Base-by-base conservation (phyloP, 352 stramenopile genomes). In the Thalassiosira hispida region DNA sequence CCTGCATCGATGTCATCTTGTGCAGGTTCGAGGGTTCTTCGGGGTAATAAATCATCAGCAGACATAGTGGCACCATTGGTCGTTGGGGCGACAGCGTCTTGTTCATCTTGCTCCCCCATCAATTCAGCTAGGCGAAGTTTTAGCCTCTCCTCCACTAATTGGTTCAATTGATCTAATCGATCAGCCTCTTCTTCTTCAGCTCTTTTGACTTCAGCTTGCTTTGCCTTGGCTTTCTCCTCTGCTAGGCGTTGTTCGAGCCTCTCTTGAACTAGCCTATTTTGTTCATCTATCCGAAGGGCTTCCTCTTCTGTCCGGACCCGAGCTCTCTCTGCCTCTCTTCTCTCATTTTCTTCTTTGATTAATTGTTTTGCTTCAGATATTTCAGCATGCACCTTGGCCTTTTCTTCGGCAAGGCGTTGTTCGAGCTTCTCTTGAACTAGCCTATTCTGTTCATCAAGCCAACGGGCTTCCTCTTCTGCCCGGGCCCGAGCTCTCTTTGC, bases 141-240 rank as follows among this genome's bases (percentile, higher is more conserved):
- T 25, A 80, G 20, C n/a, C 51, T 75, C 27, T 62, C 56, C 47
- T 85, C 59, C 9, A 79, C 46, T 33, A 80, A 52, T 38, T 60
- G 22, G 12, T 84, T 84, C 6, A 73, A 47, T 62, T 73, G 38
- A 1, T 70, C 59, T 33, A 57, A 46, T 12, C 42, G 35, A 27
- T 63, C 16, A 33, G 46, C 67, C 20, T 51, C 27, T 51, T 64
- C 73, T 11, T 47, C 18, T 60, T 52, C 23, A 49, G 12, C 22
- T 42, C 53, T 51, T 35, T 62, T 20, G 18, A 23, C 49, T 14
- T 35, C 16, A 18, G 46, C 18, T 60, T 61, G 25, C n/a, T 77
- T 25, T 16, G 20, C 11, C 22, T 23, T 62, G 1, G 53, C n/a
- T 49, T 72, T 62, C n/a, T 33, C 27, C 31, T 52, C 31, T 27